Percentiles rank a stretch among this genome's conserved stretches.
These are phyloP conservation scores for Penstemon barbatus DNA, from an alignment of 257 asterid species.

Conservation along the genomic window DNA sequence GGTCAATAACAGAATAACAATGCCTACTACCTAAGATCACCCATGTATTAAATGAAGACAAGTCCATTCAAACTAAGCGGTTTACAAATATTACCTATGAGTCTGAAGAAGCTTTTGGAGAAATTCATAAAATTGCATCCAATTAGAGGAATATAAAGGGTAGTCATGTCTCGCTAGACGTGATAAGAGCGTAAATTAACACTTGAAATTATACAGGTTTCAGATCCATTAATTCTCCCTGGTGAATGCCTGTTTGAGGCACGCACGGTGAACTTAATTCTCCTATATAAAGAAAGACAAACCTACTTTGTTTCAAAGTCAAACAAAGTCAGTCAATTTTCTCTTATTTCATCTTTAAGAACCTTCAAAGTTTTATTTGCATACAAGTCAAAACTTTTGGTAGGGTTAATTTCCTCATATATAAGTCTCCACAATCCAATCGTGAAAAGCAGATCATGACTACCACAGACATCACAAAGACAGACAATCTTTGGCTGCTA, in stretches of 20 bases:
- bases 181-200: no score
- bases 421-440: conserved; percentile 8
- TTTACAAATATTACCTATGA: background rate
- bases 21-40: no score
- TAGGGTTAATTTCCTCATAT: conserved; percentile 8
- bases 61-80: background rate
- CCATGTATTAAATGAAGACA: no score
- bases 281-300: no score
- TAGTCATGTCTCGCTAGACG: background rate
- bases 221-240: background rate
- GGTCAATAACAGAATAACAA: no score
- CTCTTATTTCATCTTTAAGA: background rate
- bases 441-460: background rate
- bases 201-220: background rate
- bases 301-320: background rate
- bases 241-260: no score
- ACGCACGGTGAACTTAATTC: no score
- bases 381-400: background rate
- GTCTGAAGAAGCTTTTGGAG: background rate
- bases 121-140: background rate
- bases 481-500: conserved; percentile 19
- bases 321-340: background rate
- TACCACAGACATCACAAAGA: conserved; percentile 1
- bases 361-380: conserved; percentile 12
- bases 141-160: background rate